Evolutionary conservation across 1,284 basidiomycete genomes (phyloP).

Genomic region (Malassezia globosa): DNA sequence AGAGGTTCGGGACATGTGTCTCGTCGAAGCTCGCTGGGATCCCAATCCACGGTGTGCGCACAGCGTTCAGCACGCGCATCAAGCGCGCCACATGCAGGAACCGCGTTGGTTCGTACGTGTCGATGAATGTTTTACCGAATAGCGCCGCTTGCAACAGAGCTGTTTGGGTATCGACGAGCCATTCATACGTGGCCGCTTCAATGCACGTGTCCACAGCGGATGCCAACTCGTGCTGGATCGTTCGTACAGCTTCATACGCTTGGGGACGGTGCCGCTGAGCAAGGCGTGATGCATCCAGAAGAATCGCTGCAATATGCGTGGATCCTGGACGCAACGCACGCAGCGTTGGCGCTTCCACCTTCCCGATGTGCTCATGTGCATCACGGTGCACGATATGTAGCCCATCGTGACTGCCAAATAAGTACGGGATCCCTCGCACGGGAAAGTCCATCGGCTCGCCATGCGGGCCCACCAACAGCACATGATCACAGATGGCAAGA

Average conservation of each 20-base stretch:
- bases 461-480: slow-evolving; percentile 77
- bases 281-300: slow-evolving; percentile 81
- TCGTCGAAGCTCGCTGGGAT: slow-evolving; percentile 78
- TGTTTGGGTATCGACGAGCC: slow-evolving; percentile 79
- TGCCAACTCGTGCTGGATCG: slow-evolving; percentile 64
- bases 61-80: slow-evolving; percentile 87
- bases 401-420: slow-evolving; percentile 76
- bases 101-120: slow-evolving; percentile 77
- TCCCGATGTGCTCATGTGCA: slow-evolving; percentile 78
- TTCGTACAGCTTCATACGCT: slow-evolving; percentile 82
- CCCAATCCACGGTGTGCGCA: slow-evolving; percentile 78
- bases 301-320: slow-evolving; percentile 74
- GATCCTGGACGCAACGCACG: slow-evolving; percentile 73
- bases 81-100: slow-evolving; percentile 83
- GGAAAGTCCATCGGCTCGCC: slow-evolving; percentile 77
- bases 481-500: slow-evolving; percentile 68
- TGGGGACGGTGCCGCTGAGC: slow-evolving; percentile 72
- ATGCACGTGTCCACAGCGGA: slow-evolving; percentile 83
- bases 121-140: slow-evolving; percentile 85
- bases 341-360: slow-evolving; percentile 51
- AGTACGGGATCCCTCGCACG: slow-evolving; percentile 65
- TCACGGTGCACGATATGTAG: slow-evolving; percentile 68
- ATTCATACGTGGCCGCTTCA: slow-evolving; percentile 82
- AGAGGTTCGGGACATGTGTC: slow-evolving; percentile 58
- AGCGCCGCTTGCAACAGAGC: slow-evolving; percentile 75